Evolutionary conservation across 2,329 filamentous ascomycete species (phyloP), one percentile per base, ranked within the genome.

Genomic region (Triangularia verruculosa): DNA sequence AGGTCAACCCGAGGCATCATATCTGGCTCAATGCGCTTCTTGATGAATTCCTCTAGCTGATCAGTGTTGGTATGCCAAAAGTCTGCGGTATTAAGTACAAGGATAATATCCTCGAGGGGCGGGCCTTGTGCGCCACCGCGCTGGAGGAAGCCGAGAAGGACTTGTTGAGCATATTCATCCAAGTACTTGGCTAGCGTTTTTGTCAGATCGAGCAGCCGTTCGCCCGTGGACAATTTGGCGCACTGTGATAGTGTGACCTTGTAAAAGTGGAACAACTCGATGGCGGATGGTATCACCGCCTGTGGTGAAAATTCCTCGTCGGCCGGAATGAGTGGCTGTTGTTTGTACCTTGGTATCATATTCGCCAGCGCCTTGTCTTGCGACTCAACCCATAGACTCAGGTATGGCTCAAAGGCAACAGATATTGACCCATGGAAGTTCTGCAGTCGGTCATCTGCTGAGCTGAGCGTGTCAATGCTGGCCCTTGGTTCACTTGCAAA

Each of bases 201-300:
- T 0, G 93, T 90, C 8, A 99, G 79, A 68, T 99, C 94, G 11
- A 96, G 82, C 51, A 99, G 79, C 47, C 92, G 87, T 61, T 90
- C 88, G n/a, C 93, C 91, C 0, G 94, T 97, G 0, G 95, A 98
- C 0, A 99, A 83, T 75, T 97, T 98, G 3, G 95, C 93, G 76
- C 95, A 99, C 78, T 99, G 95, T 3, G 93, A 92, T 34, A 99
- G 79, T 0, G 92, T 94, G 64, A 94, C 85, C 66, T 96, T 92
- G 78, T 99, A 99, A 74, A 97, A 97, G 72, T 97, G 92, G 77
- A 99, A 99, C 0, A 99, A 85, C 74, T 99, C 95, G 54, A 96
- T 97, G 3, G 95, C 96, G 0, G 95, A 98, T 1, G 90, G 83
- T 63, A 97, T 94, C 62, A 99, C 94, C 53, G 92, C 88, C 74